Evolutionary conservation across 1,284 basidiomycete species (phyloP).

Genomic region (Agaricales sp.): DNA sequence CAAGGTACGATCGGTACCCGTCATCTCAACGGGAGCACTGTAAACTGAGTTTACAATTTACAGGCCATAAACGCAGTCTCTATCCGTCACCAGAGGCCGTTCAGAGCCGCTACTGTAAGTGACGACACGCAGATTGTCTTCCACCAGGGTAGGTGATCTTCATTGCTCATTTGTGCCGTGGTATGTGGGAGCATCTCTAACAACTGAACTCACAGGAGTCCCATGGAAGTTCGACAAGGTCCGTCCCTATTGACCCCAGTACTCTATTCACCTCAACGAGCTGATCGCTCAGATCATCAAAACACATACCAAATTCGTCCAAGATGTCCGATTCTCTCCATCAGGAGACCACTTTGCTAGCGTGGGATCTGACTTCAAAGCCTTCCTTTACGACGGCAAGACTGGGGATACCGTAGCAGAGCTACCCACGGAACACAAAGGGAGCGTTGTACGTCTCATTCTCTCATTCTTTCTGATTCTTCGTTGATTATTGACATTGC

Average conservation of each 20-base stretch:
- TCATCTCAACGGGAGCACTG: not conserved
- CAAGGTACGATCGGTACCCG: conserved; percentile 42
- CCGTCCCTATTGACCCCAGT: not conserved
- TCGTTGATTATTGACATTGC: not conserved
- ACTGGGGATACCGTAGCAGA: conserved; percentile 74
- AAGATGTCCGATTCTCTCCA: conserved; percentile 80
- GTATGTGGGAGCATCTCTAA: not conserved
- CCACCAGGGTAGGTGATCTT: conserved; percentile 46
- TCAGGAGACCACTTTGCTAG: conserved; percentile 82
- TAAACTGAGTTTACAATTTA: not conserved
- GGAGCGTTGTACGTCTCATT: conserved; percentile 68
- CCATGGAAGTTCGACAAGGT: not conserved
- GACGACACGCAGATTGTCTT: conserved; percentile 83
- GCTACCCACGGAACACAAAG: conserved; percentile 58
- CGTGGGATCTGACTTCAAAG: conserved; percentile 86
- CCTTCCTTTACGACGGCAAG: conserved; percentile 89
- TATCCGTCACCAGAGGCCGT: conserved; percentile 86
- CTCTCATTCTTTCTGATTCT: not conserved
- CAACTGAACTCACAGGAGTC: not conserved
- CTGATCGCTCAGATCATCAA: conserved; percentile 65
- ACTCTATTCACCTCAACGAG: conserved; percentile 25
- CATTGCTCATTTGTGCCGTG: not conserved
- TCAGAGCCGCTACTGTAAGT: conserved; percentile 79
- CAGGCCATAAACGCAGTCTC: conserved; percentile 84
- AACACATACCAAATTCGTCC: conserved; percentile 90